Evolutionary conservation across 140 eudicot species (phyloP).

Genomic region (Cichorium intybus): DNA sequence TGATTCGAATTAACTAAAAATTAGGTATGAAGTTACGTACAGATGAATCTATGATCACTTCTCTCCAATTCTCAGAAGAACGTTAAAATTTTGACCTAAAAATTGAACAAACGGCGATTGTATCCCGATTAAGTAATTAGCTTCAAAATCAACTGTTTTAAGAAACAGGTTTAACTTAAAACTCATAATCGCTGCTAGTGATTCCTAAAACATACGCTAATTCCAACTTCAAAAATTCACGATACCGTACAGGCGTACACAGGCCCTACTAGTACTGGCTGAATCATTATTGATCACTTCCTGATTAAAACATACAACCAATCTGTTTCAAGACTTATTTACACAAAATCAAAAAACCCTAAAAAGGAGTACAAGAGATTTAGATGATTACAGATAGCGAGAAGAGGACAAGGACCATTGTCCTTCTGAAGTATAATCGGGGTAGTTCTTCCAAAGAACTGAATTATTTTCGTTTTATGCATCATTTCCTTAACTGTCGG

Average conservation of each 20-base stretch:
- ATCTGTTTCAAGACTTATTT: background rate
- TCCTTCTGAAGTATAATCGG: slow-evolving; percentile 89
- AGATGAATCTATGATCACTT: slow-evolving; percentile 1
- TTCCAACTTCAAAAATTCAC: slow-evolving; percentile 7
- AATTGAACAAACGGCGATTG: background rate
- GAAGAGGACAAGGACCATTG: slow-evolving; percentile 98
- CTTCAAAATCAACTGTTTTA: background rate
- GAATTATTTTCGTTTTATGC: slow-evolving; percentile 70
- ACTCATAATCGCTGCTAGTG: background rate
- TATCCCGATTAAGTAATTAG: slow-evolving; percentile 8
- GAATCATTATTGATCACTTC: slow-evolving; percentile 6
- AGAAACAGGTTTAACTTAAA: background rate
- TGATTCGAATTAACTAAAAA: background rate
- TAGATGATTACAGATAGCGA: slow-evolving; percentile 68
- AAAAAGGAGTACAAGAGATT: slow-evolving; percentile 13
- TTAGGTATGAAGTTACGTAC: background rate
- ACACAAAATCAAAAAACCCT: slow-evolving; percentile 22
- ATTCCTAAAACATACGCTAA: background rate
- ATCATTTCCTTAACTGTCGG: slow-evolving; percentile 41
- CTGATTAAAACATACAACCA: background rate
- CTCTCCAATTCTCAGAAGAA: background rate
- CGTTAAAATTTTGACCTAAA: slow-evolving; percentile 3
- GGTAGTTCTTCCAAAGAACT: slow-evolving; percentile 59
- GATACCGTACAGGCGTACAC: slow-evolving; percentile 2
- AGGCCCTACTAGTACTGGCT: background rate